Conservation (phyloP, 2,329 filamentous ascomycete genomes). For the Ascochyta viciae-villosae region DNA sequence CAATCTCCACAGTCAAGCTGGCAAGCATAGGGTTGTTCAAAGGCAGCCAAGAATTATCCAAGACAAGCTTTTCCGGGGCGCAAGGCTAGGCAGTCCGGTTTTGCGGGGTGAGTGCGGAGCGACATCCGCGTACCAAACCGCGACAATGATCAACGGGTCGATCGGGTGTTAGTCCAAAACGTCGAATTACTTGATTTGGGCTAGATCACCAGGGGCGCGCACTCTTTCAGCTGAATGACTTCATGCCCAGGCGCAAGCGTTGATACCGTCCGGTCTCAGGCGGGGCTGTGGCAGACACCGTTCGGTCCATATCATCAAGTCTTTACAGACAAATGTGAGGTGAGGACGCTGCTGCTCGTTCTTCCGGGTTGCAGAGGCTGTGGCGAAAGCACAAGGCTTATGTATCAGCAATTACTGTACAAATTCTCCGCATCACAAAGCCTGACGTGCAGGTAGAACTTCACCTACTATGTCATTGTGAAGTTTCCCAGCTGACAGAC, state of each 20-base stretch:
- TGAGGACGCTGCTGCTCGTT: no score
- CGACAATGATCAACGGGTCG: background rate
- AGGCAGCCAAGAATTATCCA: background rate
- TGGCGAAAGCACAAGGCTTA: no score
- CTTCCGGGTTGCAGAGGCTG: no score
- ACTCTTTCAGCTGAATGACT: background rate
- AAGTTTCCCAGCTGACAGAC: background rate
- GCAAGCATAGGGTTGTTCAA: background rate
- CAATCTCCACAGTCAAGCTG: background rate
- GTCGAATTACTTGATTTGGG: background rate
- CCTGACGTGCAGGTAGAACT: background rate
- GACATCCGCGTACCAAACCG: background rate
- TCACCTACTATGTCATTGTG: background rate
- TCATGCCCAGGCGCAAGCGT: background rate
- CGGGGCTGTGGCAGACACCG: no score
- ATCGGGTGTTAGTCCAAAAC: background rate
- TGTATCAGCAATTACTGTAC: no score
- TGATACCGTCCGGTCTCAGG: no score
- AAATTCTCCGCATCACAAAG: no score
- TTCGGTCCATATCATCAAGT: no score
- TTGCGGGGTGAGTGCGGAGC: constrained; percentile 10
- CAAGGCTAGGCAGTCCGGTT: background rate
- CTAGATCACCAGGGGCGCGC: background rate
- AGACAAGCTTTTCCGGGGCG: constrained; percentile 8
- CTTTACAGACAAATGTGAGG: no score